Percentiles rank a stretch among this genome's conserved stretches.
phyloP scores from a whole-genome alignment of 2,329 filamentous ascomycete genomes.

The Cytospora paraplurivora region DNA sequence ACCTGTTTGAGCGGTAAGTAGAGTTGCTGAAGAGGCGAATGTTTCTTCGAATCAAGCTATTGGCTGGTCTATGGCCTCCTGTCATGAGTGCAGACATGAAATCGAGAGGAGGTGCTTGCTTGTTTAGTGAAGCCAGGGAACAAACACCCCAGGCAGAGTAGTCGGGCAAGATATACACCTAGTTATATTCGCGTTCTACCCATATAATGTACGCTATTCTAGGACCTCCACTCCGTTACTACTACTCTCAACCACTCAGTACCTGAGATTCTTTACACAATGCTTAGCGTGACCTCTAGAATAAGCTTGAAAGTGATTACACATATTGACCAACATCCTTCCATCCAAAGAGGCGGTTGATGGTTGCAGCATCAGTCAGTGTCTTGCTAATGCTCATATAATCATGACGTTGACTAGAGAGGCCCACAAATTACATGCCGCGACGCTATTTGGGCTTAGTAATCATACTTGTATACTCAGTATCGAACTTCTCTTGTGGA shows the following conservation, averaged over 20 bases:
- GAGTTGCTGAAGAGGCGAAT: slow-evolving; percentile 9
- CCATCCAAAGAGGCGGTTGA: not conserved
- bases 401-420: slow-evolving; percentile 21
- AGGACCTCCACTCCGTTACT: not conserved
- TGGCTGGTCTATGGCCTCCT: slow-evolving; percentile 7
- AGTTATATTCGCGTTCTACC: not conserved
- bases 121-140: not conserved
- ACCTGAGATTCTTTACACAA: not conserved
- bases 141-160: not conserved
- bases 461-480: not conserved
- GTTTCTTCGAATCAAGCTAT: not conserved
- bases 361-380: not conserved
- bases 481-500: too few relatives aligned
- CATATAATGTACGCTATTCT: not conserved
- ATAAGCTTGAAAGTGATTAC: not conserved
- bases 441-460: not conserved
- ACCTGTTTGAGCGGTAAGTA: not conserved
- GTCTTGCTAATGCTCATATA: slow-evolving; percentile 28
- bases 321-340: not conserved
- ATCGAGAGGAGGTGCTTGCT: not conserved
- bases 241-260: not conserved
- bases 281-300: not conserved
- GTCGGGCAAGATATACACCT: not conserved
- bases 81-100: slow-evolving; percentile 9
- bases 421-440: slow-evolving; percentile 4